phyloP scores from a whole-genome alignment of 768 basidiomycete species.

The Podaxis sp. region DNA sequence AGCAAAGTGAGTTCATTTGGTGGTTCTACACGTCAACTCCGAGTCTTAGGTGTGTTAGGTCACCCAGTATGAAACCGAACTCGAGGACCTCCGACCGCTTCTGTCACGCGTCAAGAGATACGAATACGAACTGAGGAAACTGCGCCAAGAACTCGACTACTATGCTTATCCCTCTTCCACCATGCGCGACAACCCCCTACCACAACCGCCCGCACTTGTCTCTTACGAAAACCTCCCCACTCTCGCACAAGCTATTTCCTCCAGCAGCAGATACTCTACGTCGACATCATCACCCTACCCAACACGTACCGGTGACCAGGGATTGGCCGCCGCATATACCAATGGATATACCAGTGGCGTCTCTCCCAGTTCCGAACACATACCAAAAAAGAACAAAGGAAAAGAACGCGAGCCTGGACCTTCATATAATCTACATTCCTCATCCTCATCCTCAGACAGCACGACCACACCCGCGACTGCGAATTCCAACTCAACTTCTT shows the following conservation, averaged over 20 bases:
- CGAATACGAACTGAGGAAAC: background rate
- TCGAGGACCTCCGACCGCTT: slow-evolving; percentile 35
- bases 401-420: slow-evolving; percentile 16
- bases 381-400: slow-evolving; percentile 16
- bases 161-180: background rate
- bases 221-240: slow-evolving; percentile 43
- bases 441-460: background rate
- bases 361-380: background rate
- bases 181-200: slow-evolving; percentile 39
- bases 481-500: background rate
- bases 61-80: slow-evolving; percentile 28
- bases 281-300: slow-evolving; percentile 1
- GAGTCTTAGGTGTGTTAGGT: slow-evolving; percentile 21
- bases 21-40: background rate
- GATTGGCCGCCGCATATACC: background rate
- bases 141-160: slow-evolving; percentile 10
- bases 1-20: slow-evolving; percentile 7
- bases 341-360: background rate
- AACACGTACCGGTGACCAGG: background rate
- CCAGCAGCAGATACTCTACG: background rate
- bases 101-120: slow-evolving; percentile 19
- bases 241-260: slow-evolving; percentile 32
- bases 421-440: slow-evolving; percentile 12
- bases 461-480: background rate
- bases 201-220: slow-evolving; percentile 55